Conservation (phyloP, 2,329 filamentous ascomycete genomes). For the Amesomyces nigricolor region DNA sequence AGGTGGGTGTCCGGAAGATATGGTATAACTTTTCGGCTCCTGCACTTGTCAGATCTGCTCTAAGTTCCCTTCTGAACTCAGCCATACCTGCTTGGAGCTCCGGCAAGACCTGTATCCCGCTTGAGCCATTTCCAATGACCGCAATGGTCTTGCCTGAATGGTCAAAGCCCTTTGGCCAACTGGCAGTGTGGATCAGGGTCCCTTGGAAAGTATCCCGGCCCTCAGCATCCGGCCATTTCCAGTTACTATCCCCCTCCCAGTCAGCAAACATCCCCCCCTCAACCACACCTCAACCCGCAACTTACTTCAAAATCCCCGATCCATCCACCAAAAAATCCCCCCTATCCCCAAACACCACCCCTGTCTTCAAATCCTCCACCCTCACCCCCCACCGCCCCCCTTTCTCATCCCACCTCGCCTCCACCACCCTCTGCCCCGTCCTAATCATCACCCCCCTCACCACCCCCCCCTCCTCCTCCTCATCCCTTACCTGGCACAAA, state of each 20-base stretch:
- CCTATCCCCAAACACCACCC: slow-evolving; percentile 38
- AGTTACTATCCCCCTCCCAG: slow-evolving; percentile 35
- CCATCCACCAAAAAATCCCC: slow-evolving; percentile 47
- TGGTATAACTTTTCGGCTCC: slow-evolving; percentile 35
- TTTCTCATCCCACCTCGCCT: slow-evolving; percentile 42
- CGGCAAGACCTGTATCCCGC: slow-evolving; percentile 49
- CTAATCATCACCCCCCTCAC: slow-evolving; percentile 40
- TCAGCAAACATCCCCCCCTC: background rate
- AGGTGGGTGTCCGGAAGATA: slow-evolving; percentile 39
- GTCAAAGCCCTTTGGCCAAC: slow-evolving; percentile 47
- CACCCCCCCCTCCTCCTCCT: slow-evolving; percentile 39
- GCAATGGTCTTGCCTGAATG: slow-evolving; percentile 46
- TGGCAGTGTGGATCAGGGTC: slow-evolving; percentile 47
- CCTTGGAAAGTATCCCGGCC: slow-evolving; percentile 44
- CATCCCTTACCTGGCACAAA: slow-evolving; percentile 43
- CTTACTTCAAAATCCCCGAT: slow-evolving; percentile 49
- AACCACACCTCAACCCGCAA: background rate
- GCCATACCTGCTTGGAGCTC: slow-evolving; percentile 41
- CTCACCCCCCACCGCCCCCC: slow-evolving; percentile 39
- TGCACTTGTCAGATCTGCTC: slow-evolving; percentile 19
- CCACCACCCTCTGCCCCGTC: slow-evolving; percentile 38
- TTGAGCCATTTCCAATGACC: slow-evolving; percentile 53
- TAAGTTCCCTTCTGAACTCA: background rate
- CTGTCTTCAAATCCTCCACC: slow-evolving; percentile 36
- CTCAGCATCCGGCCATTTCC: slow-evolving; percentile 47